These are phyloP conservation scores for Entelexis paramagnoliae DNA, from an alignment of 1,139 yeast species.

Conservation along the genomic window DNA sequence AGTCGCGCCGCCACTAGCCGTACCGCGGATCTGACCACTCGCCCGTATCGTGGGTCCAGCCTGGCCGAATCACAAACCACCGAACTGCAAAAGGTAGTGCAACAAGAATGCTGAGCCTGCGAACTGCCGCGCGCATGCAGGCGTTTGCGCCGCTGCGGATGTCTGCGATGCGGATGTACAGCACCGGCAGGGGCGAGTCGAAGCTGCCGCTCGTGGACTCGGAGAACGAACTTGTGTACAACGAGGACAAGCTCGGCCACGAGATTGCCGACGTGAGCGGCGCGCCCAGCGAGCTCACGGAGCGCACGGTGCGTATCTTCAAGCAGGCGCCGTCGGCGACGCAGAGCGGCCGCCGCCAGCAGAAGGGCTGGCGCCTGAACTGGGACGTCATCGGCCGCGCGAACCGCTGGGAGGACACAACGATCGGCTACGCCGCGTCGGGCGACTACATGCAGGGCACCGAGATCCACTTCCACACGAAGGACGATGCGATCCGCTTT, in stretches of 20 bases:
- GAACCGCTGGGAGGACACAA: slow-evolving; percentile 82
- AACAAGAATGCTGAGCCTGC: slow-evolving; percentile 4
- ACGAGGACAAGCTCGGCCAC: slow-evolving; percentile 19
- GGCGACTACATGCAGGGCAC: slow-evolving; percentile 84
- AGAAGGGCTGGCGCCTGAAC: slow-evolving; percentile 60
- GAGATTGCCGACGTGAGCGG: slow-evolving; percentile 56
- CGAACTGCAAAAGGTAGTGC: not conserved
- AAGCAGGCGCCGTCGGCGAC: slow-evolving; percentile 74
- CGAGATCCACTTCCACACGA: slow-evolving; percentile 61
- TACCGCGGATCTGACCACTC: not conserved
- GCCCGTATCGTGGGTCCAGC: not conserved
- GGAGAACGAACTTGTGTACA: slow-evolving; percentile 16
- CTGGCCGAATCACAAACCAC: slow-evolving; percentile 3
- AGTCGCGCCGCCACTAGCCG: not conserved
- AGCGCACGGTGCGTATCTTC: slow-evolving; percentile 67
- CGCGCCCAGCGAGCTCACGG: slow-evolving; percentile 60
- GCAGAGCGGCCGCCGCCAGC: slow-evolving; percentile 49
- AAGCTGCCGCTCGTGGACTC: slow-evolving; percentile 7
- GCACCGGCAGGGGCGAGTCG: slow-evolving; percentile 7
- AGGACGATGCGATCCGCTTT: slow-evolving; percentile 68
- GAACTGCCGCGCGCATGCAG: not conserved
- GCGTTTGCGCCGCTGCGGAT: not conserved
- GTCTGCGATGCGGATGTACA: slow-evolving; percentile 6
- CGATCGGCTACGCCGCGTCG: slow-evolving; percentile 75
- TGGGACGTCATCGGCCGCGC: slow-evolving; percentile 75